phyloP scores from a whole-genome alignment of 2,329 filamentous ascomycete species.

The Dactylonectria macrodidyma region DNA sequence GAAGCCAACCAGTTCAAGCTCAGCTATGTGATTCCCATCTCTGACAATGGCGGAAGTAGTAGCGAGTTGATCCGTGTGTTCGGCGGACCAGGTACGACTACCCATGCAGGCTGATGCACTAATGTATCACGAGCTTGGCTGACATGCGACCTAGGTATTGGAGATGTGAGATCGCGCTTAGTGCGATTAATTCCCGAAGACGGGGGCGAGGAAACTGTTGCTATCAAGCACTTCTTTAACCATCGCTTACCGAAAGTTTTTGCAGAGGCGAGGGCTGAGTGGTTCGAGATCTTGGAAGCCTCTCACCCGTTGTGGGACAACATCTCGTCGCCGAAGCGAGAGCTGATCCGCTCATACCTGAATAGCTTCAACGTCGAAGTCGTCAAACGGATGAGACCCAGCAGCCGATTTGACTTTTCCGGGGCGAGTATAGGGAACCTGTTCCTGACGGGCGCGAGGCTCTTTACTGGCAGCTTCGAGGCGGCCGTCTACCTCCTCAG shows the following conservation, averaged over 20 bases:
- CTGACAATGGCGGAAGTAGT: slow-evolving; percentile 94
- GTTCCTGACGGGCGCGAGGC: slow-evolving; percentile 85
- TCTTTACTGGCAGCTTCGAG: slow-evolving; percentile 95
- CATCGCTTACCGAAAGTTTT: slow-evolving; percentile 77
- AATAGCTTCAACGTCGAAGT: slow-evolving; percentile 85
- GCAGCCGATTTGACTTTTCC: slow-evolving; percentile 83
- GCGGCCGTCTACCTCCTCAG: slow-evolving; percentile 92
- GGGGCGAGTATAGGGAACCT: slow-evolving; percentile 84
- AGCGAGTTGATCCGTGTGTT: slow-evolving; percentile 95
- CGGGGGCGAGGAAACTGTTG: slow-evolving; percentile 75
- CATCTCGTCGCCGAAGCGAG: slow-evolving; percentile 80
- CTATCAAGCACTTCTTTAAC: slow-evolving; percentile 89
- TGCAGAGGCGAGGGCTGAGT: slow-evolving; percentile 80
- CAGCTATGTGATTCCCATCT: slow-evolving; percentile 94
- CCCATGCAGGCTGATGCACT: slow-evolving; percentile 1
- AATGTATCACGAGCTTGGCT: slow-evolving; percentile 22
- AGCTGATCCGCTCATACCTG: slow-evolving; percentile 83
- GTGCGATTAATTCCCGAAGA: slow-evolving; percentile 87
- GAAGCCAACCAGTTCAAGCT: slow-evolving; percentile 77
- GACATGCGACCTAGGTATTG: slow-evolving; percentile 65
- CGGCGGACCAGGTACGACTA: slow-evolving; percentile 83
- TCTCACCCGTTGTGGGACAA: slow-evolving; percentile 82
- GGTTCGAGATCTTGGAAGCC: slow-evolving; percentile 91
- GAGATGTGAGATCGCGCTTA: slow-evolving; percentile 71
- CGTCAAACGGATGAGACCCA: slow-evolving; percentile 80